Percentiles rank a stretch among this genome's conserved stretches.
Conservation (phyloP, 2,329 filamentous ascomycete genomes). For the Trichoderma sp. region DNA sequence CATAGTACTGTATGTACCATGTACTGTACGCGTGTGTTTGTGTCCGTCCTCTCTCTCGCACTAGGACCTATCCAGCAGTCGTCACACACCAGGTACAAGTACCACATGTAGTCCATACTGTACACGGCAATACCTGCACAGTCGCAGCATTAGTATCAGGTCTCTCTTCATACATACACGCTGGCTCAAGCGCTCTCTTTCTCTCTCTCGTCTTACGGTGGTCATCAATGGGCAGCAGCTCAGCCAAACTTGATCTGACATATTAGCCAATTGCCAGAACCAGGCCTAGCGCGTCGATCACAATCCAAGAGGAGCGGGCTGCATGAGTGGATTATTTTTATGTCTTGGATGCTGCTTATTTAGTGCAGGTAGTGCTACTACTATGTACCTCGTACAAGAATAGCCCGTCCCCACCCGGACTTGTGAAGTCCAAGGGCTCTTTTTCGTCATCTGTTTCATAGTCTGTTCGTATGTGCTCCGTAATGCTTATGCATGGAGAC, state of each 20-base stretch:
- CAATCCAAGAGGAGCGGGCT: conserved; percentile 17
- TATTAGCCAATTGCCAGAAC: conserved; percentile 5
- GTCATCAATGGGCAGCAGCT: conserved; percentile 1
- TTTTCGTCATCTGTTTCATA: conserved; percentile 17
- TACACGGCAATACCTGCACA: neutral
- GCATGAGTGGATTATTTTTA: conserved; percentile 18
- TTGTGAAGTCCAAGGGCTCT: neutral
- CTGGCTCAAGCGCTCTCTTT: neutral
- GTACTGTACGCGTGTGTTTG: neutral
- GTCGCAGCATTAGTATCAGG: neutral
- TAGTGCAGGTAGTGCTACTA: neutral
- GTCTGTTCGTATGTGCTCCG: conserved; percentile 9
- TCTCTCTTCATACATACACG: neutral
- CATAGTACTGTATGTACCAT: too few relatives aligned
- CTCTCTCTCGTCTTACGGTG: conserved; percentile 3
- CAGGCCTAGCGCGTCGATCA: conserved; percentile 16
- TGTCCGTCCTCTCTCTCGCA: neutral
- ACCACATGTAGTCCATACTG: neutral
- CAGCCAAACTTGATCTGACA: conserved; percentile 9
- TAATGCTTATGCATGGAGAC: conserved; percentile 17
- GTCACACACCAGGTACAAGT: neutral
- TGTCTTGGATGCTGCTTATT: neutral
- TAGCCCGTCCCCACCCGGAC: neutral
- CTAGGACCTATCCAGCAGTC: neutral
- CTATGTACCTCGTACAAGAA: conserved; percentile 8